Conservation (phyloP, 352 stramenopile species). For the Phytophthora tentaculata region DNA sequence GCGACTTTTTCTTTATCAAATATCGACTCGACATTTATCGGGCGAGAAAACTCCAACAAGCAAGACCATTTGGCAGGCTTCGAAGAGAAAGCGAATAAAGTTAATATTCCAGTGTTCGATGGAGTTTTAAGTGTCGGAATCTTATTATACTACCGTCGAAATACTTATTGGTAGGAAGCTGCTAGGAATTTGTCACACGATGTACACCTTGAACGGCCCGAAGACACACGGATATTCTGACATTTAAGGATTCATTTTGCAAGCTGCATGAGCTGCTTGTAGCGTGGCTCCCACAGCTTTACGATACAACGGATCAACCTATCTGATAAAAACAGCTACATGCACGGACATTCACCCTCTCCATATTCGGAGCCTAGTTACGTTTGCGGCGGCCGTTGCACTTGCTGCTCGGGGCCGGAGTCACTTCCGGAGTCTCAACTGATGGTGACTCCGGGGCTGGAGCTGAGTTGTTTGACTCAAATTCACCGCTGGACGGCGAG, state of each 20-base stretch:
- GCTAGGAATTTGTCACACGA: not conserved
- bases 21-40: too few species aligned
- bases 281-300: not conserved
- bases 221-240: not conserved
- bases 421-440: conserved; percentile 21
- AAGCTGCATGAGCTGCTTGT: not conserved
- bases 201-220: not conserved
- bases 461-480: not conserved
- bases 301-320: not conserved
- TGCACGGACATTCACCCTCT: conserved; percentile 14
- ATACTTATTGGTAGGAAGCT: too few species aligned
- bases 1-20: too few species aligned
- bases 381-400: conserved; percentile 27
- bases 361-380: conserved; percentile 13
- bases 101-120: too few species aligned
- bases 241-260: not conserved
- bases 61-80: too few species aligned
- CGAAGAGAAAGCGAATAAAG: too few species aligned
- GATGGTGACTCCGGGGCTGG: conserved; percentile 14
- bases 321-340: not conserved
- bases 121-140: too few species aligned
- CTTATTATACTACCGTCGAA: too few species aligned
- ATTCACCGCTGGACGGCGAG: not conserved
- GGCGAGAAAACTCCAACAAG: too few species aligned
- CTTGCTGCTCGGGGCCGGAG: conserved; percentile 29